Conservation (phyloP, 768 basidiomycete genomes). For the Mycena chlorophos region DNA sequence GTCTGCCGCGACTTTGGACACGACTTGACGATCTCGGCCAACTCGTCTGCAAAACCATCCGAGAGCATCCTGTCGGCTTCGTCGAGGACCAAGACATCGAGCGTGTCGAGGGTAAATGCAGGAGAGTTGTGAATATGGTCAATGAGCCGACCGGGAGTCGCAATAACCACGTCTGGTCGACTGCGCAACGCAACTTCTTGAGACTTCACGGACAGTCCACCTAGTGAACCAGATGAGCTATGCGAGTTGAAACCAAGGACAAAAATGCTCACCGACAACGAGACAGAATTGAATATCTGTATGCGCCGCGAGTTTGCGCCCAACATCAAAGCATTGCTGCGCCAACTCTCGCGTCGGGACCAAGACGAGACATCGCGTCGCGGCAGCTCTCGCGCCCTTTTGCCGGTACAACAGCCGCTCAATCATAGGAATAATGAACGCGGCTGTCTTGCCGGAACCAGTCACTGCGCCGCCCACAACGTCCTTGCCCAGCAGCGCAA, state of each 20-base stretch:
- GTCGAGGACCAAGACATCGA: constrained; percentile 93
- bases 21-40: constrained; percentile 88
- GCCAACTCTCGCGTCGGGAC: constrained; percentile 95
- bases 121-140: constrained; percentile 97
- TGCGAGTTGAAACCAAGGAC: neutral
- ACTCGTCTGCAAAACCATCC: constrained; percentile 93
- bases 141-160: constrained; percentile 95
- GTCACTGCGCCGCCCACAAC: constrained; percentile 95
- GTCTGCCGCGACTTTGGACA: constrained; percentile 91
- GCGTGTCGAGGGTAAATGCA: constrained; percentile 85
- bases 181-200: constrained; percentile 85
- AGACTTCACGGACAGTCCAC: constrained; percentile 89
- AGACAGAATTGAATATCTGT: constrained; percentile 91
- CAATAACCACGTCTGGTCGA: constrained; percentile 91
- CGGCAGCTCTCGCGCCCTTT: constrained; percentile 81
- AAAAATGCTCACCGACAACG: constrained; percentile 70
- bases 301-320: constrained; percentile 77
- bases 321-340: constrained; percentile 93
- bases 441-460: constrained; percentile 97
- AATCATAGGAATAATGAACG: constrained; percentile 91
- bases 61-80: constrained; percentile 98
- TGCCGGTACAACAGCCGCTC: constrained; percentile 93
- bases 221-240: constrained; percentile 39
- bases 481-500: constrained; percentile 92
- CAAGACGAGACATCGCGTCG: constrained; percentile 86